Evolutionary conservation across 306 rosid genomes (phyloP), one percentile per base, ranked within the genome.

Genomic region (Lotus japonicus): DNA sequence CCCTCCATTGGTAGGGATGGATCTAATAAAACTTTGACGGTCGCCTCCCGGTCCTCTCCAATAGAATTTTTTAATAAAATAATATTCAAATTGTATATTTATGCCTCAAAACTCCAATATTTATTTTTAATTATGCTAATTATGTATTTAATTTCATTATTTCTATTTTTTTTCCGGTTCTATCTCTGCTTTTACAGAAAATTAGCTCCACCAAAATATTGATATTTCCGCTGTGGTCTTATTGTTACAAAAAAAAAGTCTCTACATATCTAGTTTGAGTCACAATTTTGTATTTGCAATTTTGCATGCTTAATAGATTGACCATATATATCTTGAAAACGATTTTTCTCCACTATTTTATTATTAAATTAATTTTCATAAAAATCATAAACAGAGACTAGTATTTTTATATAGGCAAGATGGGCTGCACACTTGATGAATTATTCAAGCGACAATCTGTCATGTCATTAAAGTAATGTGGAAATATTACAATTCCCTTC

Each of bases 301-400:
- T 36, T 75, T 7, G 72, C 60, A 74, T 56, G 79, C 73, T 69
- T 10, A 45, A 36, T 66, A 14, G 78, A 78, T 65, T 18, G 4
- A 58, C 36, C 64, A 16, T 28, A 64, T 56, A 48, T 21, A 10
- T 36, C 54, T 46, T 10, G 66, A 77, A 70, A 63, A 57, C 57
- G 62, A 77, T n/a, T 63, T 46, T 23, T 21, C 8, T 21, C 39
- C 45, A 9, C 1, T 56, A 43, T 11, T 23, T 45, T 31, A 54
- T 45, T 63, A 62, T 77, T 35, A 15, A 45, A 11, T 45, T 15
- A 46, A 4, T 26, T 12, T 15, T 19, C 36, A 11, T 5, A 3
- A 15, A 60, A 39, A 9, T 61, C 39, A 33, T 8, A 2, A 2
- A 35, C 7, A 13, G 31, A 58, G 5, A 11, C 16, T 62, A 15